phyloP scores from a whole-genome alignment of 345 rosid species.

The Moricandia moricandioides region DNA sequence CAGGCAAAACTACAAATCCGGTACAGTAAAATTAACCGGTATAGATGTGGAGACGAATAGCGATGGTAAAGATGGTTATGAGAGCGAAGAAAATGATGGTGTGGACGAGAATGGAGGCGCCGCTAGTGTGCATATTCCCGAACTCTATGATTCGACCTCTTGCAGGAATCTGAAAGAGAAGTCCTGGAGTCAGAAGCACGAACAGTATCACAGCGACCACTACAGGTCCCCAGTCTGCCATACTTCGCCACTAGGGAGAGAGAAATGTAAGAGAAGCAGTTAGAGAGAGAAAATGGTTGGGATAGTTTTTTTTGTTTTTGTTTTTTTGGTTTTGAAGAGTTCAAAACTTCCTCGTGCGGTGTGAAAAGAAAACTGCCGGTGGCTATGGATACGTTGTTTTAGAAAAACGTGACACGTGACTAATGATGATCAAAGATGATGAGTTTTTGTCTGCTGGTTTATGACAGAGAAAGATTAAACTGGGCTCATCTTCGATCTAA shows the following conservation, averaged over 20 bases:
- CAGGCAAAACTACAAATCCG: too few relatives aligned
- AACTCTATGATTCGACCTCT: too few relatives aligned
- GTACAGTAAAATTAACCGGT: too few relatives aligned
- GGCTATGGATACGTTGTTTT: slow-evolving; percentile 29
- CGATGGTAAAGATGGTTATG: too few relatives aligned
- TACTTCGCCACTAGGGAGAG: not conserved
- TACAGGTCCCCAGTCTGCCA: slow-evolving; percentile 99
- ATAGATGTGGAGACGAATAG: too few relatives aligned
- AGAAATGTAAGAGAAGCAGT: not conserved
- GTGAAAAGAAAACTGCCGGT: slow-evolving; percentile 27
- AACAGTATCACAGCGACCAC: slow-evolving; percentile 78
- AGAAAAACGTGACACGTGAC: slow-evolving; percentile 33
- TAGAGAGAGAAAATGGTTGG: slow-evolving; percentile 4
- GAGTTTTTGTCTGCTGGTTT: not conserved
- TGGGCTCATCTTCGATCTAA: not conserved
- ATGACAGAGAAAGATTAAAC: not conserved
- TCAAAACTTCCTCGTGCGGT: slow-evolving; percentile 21
- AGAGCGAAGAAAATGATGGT: too few relatives aligned
- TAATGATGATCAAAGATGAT: not conserved
- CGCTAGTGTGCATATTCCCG: too few relatives aligned
- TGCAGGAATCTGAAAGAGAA: too few relatives aligned
- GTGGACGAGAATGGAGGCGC: too few relatives aligned
- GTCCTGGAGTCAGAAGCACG: slow-evolving; percentile 36
- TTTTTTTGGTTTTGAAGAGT: not conserved
- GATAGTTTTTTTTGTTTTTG: not conserved